Evolutionary conservation across 164 flowering plant genomes (phyloP).

Genomic region (Chimonanthus salicifolius): DNA sequence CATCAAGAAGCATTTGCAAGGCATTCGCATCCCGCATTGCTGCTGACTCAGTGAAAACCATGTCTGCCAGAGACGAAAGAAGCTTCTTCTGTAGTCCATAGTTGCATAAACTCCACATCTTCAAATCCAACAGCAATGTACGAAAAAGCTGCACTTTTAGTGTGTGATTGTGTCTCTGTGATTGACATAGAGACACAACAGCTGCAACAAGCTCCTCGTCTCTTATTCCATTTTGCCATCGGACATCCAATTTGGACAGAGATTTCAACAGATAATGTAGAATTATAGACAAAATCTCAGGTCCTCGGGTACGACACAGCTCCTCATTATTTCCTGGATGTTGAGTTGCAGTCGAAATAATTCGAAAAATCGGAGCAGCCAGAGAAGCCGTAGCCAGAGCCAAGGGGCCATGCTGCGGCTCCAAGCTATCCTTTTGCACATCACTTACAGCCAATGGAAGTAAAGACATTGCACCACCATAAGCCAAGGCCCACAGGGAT

Average conservation of each 20-base stretch:
- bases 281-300: slow-evolving; percentile 80
- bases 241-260: slow-evolving; percentile 59
- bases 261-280: slow-evolving; percentile 68
- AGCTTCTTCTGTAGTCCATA: slow-evolving; percentile 97
- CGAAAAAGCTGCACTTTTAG: slow-evolving; percentile 90
- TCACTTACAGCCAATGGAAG: slow-evolving; percentile 75
- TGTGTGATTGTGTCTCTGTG: slow-evolving; percentile 66
- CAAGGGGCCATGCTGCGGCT: slow-evolving; percentile 59
- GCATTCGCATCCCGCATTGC: slow-evolving; percentile 97
- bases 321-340: slow-evolving; percentile 91
- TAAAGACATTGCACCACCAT: slow-evolving; percentile 95
- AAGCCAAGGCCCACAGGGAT: slow-evolving; percentile 91
- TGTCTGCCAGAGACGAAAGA: slow-evolving; percentile 92
- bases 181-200: slow-evolving; percentile 82
- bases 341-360: slow-evolving; percentile 73
- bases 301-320: slow-evolving; percentile 70
- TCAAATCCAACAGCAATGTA: slow-evolving; percentile 79
- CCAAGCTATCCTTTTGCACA: slow-evolving; percentile 64
- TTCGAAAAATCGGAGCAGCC: slow-evolving; percentile 83
- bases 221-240: slow-evolving; percentile 56
- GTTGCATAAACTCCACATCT: slow-evolving; percentile 93
- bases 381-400: slow-evolving; percentile 65
- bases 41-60: slow-evolving; percentile 93
- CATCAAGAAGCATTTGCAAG: slow-evolving; percentile 96
- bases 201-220: slow-evolving; percentile 97